These are phyloP conservation scores for Fusarium sp. DNA, from an alignment of 2,329 filamentous ascomycete species.

Conservation along the genomic window DNA sequence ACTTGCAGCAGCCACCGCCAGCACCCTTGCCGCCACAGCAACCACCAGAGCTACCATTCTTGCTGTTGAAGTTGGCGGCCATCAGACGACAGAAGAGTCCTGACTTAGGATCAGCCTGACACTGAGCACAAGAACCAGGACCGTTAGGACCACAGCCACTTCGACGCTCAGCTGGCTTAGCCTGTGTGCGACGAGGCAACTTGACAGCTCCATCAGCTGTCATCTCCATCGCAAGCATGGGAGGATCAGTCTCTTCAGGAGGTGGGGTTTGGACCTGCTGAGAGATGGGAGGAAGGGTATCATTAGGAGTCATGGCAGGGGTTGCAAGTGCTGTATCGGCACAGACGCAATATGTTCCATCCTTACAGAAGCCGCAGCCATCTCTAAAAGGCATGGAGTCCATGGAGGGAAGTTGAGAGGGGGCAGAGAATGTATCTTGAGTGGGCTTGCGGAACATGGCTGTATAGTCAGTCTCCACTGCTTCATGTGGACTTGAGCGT, in stretches of 20 bases:
- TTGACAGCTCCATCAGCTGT: constrained; percentile 71
- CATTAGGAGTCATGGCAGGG: constrained; percentile 55
- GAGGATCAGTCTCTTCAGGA: constrained; percentile 69
- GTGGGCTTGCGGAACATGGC: constrained; percentile 66
- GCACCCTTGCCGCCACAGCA: constrained; percentile 73
- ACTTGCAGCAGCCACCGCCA: constrained; percentile 74
- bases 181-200: constrained; percentile 59
- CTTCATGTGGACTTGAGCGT: constrained; percentile 61
- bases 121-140: constrained; percentile 83
- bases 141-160: constrained; percentile 72
- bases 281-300: constrained; percentile 56
- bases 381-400: constrained; percentile 66
- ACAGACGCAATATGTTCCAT: constrained; percentile 85
- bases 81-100: constrained; percentile 86
- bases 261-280: constrained; percentile 68
- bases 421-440: constrained; percentile 43
- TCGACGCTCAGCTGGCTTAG: constrained; percentile 47
- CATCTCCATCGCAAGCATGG: constrained; percentile 67
- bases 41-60: constrained; percentile 56
- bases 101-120: constrained; percentile 79
- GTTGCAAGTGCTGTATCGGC: constrained; percentile 67
- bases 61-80: constrained; percentile 70
- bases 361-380: constrained; percentile 84
- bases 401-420: constrained; percentile 53
- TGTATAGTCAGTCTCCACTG: constrained; percentile 81